Evolutionary conservation across 805 yeast genomes (phyloP), one percentile per base, ranked within the genome.

Genomic region (Candida jianshihensis): DNA sequence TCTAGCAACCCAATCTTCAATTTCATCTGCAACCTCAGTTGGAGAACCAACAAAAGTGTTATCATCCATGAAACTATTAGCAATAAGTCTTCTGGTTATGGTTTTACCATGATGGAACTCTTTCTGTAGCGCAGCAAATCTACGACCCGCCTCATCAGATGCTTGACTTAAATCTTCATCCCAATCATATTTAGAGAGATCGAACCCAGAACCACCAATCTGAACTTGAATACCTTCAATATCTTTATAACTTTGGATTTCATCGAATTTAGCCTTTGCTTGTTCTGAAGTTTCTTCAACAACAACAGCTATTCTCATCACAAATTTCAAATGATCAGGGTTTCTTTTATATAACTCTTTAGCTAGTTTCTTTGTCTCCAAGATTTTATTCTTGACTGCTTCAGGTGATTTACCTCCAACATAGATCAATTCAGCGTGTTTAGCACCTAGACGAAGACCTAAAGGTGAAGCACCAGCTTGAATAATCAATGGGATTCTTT

Each of bases 381-480:
- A 48, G 25, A 62, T 56, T 24, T 58, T 48, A 7, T 41, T 49
- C 5, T 46, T 53, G 26, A 60, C 48, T n/a, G 37, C 46, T 26
- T 53, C 56, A 5, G 70, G 64, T 9, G 64, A 49, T 31, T 53
- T 49, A 15, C 57, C 56, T 11, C 59, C 51, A 17, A 66, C 51
- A 45, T 68, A 68, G 19, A 67, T 61, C 9, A 58, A 56, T 42
- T 68, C 73, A 6, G 66, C 73, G 44, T 64, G 61, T 39, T 61
- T 61, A n/a, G 73, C 71, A 16, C 70, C 73, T 37, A 64, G 56
- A 9, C 57, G 59, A 34, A 55, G 53, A 18, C 73, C 73, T 27
- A 56, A 57, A 27, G 59, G 51, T 14, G 73, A 68, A 24, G 66
- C 53, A 11, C 73, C 73, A 3, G 73, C 73, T 47, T 68, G 73